phyloP scores from a whole-genome alignment of 1,284 basidiomycete species.

The Cutaneotrichosporon sp. region DNA sequence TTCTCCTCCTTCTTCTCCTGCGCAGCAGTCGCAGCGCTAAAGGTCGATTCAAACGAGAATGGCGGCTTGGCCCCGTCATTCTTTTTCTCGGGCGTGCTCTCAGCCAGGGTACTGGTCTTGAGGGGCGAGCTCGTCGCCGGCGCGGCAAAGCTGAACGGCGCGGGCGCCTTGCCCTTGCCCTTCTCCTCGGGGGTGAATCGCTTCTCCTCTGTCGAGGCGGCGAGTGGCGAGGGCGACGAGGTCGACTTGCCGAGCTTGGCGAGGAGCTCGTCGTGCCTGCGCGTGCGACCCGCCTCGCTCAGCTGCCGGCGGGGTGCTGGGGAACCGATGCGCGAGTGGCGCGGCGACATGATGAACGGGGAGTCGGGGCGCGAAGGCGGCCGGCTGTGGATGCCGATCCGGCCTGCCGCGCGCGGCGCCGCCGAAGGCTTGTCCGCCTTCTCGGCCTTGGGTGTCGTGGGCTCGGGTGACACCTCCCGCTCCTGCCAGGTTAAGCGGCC shows the following conservation, averaged over 20 bases:
- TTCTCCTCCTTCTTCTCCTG: not conserved
- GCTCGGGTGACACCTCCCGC: slow-evolving; percentile 2
- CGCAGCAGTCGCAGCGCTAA: not conserved
- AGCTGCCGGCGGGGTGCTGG: slow-evolving; percentile 18
- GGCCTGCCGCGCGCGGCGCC: not conserved
- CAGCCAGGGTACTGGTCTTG: not conserved
- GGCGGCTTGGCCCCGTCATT: not conserved
- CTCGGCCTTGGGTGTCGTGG: not conserved
- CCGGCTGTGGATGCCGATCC: slow-evolving; percentile 8
- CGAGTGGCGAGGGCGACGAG: not conserved
- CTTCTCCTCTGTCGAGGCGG: not conserved
- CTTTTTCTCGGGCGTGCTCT: not conserved
- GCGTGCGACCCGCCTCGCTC: slow-evolving; percentile 17
- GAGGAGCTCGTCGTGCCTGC: slow-evolving; percentile 25
- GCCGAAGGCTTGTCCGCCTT: not conserved
- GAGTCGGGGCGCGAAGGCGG: slow-evolving; percentile 14
- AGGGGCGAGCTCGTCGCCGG: not conserved
- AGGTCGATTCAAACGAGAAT: slow-evolving; percentile 11
- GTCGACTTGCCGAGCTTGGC: slow-evolving; percentile 15
- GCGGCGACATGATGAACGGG: slow-evolving; percentile 14
- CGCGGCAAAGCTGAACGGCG: slow-evolving; percentile 6
- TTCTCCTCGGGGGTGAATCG: slow-evolving; percentile 1
- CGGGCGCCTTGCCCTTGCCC: slow-evolving; percentile 1
- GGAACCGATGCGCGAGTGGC: slow-evolving; percentile 13
- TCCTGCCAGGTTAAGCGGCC: slow-evolving; percentile 22